Evolutionary conservation across 495 filamentous ascomycete genomes (phyloP).

Genomic region (Penicillium atrosanguineum): DNA sequence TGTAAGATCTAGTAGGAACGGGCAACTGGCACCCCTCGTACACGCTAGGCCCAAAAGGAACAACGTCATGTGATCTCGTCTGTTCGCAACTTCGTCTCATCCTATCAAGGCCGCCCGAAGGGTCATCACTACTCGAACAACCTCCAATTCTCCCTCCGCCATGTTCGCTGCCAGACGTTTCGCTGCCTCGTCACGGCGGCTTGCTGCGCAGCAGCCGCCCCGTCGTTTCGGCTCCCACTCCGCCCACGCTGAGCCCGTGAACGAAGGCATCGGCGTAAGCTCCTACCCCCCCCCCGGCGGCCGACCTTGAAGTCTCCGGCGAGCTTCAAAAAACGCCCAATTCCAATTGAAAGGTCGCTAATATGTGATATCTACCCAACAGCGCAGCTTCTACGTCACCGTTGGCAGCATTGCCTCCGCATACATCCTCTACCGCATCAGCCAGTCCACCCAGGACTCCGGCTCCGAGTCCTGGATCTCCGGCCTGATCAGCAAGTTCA

Average conservation of each 20-base stretch:
- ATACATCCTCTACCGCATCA: slow-evolving; percentile 55
- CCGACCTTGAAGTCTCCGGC: slow-evolving; percentile 6
- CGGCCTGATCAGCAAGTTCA: slow-evolving; percentile 54
- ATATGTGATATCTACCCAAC: slow-evolving; percentile 16
- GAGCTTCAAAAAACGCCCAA: slow-evolving; percentile 8
- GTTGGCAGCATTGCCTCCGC: slow-evolving; percentile 56
- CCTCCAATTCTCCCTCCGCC: slow-evolving; percentile 32
- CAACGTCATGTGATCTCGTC: slow-evolving; percentile 22
- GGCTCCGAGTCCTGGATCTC: slow-evolving; percentile 54
- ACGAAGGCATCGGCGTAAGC: slow-evolving; percentile 65
- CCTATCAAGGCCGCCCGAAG: slow-evolving; percentile 27
- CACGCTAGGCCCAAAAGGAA: slow-evolving; percentile 18
- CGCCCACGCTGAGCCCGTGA: slow-evolving; percentile 52
- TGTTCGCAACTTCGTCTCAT: slow-evolving; percentile 24
- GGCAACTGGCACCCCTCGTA: background rate
- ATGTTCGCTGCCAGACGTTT: slow-evolving; percentile 48
- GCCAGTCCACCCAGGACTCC: slow-evolving; percentile 43
- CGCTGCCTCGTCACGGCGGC: slow-evolving; percentile 39
- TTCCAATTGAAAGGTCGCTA: slow-evolving; percentile 13
- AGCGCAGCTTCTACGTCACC: slow-evolving; percentile 66
- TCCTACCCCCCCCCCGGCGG: slow-evolving; percentile 23
- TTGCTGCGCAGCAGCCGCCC: slow-evolving; percentile 43
- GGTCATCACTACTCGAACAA: slow-evolving; percentile 31
- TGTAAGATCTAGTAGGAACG: background rate
- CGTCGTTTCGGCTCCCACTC: slow-evolving; percentile 46